Evolutionary conservation across 2,329 filamentous ascomycete genomes (phyloP), one percentile per base, ranked within the genome.

Genomic region (Cladophialophora yegresii): DNA sequence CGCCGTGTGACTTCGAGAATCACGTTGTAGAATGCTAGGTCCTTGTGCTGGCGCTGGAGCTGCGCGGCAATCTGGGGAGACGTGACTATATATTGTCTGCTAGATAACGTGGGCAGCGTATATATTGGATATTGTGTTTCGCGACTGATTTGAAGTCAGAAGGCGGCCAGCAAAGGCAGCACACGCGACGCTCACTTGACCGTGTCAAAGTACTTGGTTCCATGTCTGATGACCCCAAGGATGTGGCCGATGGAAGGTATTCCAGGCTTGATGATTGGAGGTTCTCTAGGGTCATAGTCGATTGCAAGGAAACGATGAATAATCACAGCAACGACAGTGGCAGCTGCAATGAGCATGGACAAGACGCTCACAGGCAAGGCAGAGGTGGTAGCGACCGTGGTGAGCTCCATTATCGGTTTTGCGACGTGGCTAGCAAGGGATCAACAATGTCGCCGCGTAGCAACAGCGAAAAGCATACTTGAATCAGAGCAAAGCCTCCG

Each of bases 21-120:
- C 6, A 59, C 57, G 40, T 59, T 59, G 45, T 59, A 59, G 26
- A 59, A 59, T 9, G 57, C 57, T 6, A 59, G 47, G 32, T 59
- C 57, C 57, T 59, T 59, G 57, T 59, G 57, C 47, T 59, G 57
- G 30, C 57, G 57, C 45, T 59, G 57, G 20, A 59, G 47, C 12
- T 53, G 57, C 2, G 45, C 47, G 4, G 57, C 57, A 43, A 59
- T 40, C 32, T 51, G 32, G n/a, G 57, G 57, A 28, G 57, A 59
- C 30, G 57, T 59, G 45, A 59, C 57, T 7, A 59, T 59, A 12
- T 59, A 59, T 36, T 59, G 57, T 40, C 57, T 59, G 20, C 28
- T 59, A 13, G 57, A 51, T 30, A 59, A 28, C n/a, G 57, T 59
- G n/a, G 57, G 57, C 7, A 59, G 33, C 4, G 57, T 59, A 22